phyloP scores from a whole-genome alignment of 2,329 filamentous ascomycete genomes.

The Curvularia verruculosa region DNA sequence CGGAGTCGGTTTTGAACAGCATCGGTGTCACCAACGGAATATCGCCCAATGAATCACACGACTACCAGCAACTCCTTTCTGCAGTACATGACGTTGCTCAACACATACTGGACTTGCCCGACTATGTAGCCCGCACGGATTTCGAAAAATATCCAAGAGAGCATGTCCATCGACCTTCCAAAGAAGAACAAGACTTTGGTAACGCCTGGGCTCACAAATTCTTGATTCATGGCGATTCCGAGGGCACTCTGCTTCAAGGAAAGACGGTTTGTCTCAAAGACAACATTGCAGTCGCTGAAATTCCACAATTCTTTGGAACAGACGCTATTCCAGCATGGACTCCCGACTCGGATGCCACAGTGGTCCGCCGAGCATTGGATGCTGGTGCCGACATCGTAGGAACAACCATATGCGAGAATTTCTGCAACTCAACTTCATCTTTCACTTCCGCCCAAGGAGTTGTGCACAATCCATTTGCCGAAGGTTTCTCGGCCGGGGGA shows the following conservation, averaged over 20 bases:
- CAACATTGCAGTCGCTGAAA: conserved; percentile 60
- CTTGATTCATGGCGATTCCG: conserved; percentile 48
- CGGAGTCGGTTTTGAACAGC: conserved; percentile 26
- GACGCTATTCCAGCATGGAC: conserved; percentile 58
- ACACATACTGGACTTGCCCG: conserved; percentile 52
- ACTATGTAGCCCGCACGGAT: conserved; percentile 55
- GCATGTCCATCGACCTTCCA: conserved; percentile 50
- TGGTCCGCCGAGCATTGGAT: conserved; percentile 59
- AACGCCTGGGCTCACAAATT: conserved; percentile 61
- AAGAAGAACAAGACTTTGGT: conserved; percentile 46
- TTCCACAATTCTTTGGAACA: conserved; percentile 61
- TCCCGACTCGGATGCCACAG: conserved; percentile 60
- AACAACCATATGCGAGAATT: conserved; percentile 61
- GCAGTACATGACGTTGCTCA: conserved; percentile 61
- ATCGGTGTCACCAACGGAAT: conserved; percentile 38
- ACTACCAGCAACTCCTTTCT: conserved; percentile 58
- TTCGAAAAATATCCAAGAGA: conserved; percentile 54
- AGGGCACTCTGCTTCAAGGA: conserved; percentile 33
- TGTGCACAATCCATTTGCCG: conserved; percentile 52
- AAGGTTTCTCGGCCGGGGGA: conserved; percentile 57
- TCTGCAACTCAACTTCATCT: conserved; percentile 57
- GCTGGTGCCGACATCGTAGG: conserved; percentile 59
- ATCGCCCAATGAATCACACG: conserved; percentile 48
- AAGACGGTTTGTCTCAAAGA: conserved; percentile 62
- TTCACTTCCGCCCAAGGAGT: conserved; percentile 54